Conservation (phyloP, 2,329 filamentous ascomycete species). For the Penicillium sp. region DNA sequence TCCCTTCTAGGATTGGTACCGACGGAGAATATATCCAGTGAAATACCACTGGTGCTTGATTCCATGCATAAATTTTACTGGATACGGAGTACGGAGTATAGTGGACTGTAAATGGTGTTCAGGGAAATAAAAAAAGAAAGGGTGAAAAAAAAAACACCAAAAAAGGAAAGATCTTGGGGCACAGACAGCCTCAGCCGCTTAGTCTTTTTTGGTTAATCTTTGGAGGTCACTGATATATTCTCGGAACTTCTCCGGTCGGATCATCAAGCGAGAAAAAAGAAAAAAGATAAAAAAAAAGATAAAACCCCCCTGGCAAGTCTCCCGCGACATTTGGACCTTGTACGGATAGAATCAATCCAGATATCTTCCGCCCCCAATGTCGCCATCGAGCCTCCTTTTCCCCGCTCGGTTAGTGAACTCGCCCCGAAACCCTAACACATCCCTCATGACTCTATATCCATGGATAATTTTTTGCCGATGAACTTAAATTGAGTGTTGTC, state of each 20-base stretch:
- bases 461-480: not conserved
- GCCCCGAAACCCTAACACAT: not conserved
- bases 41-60: not conserved
- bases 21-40: constrained; percentile 11
- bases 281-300: fast-evolving
- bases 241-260: constrained; percentile 4
- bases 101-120: constrained; percentile 1
- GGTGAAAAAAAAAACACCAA: not conserved
- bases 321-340: not conserved
- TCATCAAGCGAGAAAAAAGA: not conserved
- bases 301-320: not conserved
- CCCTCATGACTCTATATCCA: not conserved
- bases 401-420: not conserved
- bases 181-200: constrained; percentile 5
- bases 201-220: constrained; percentile 9
- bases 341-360: not conserved
- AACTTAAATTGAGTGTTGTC: not conserved
- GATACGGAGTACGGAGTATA: not conserved
- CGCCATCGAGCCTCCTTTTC: not conserved
- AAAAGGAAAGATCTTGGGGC: not conserved
- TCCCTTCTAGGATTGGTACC: not conserved
- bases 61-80: not conserved
- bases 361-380: not conserved
- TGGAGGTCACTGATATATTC: not conserved
- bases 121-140: not conserved